Conservation (phyloP, 75 land plant species). For the Selaginella moellendorffii region DNA sequence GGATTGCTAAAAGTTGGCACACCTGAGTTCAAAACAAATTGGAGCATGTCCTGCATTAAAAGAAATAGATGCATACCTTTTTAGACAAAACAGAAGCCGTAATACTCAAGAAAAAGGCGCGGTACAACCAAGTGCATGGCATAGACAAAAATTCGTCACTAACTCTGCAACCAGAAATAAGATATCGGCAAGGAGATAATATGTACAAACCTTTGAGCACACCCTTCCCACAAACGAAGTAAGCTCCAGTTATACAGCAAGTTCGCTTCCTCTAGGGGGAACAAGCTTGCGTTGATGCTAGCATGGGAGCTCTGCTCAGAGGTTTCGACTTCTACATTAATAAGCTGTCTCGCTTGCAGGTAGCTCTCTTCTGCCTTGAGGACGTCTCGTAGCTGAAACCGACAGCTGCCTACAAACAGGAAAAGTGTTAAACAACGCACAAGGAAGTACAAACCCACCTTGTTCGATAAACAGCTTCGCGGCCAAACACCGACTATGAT, state of each 20-base stretch:
- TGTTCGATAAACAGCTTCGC: not conserved
- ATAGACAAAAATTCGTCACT: too few species aligned
- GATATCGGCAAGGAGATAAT: not conserved
- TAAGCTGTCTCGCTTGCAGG: not conserved
- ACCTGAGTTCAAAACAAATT: too few species aligned
- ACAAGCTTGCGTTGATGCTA: too few species aligned
- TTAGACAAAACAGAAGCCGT: not conserved
- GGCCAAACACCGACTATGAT: not conserved
- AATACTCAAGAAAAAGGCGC: not conserved
- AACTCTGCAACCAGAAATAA: not conserved
- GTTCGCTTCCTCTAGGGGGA: conserved; percentile 20
- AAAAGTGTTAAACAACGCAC: not conserved
- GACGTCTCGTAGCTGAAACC: not conserved
- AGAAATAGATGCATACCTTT: not conserved
- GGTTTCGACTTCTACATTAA: not conserved
- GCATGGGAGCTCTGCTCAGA: not conserved
- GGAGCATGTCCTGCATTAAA: too few species aligned
- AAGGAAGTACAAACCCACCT: not conserved
- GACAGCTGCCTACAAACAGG: not conserved
- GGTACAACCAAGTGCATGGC: not conserved
- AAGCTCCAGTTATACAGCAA: conserved; percentile 20
- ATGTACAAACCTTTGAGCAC: too few species aligned
- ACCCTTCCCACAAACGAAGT: conserved; percentile 16
- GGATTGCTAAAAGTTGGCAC: not conserved
- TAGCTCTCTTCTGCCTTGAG: not conserved